Evolutionary conservation across 805 yeast species (phyloP), one percentile per base, ranked within the genome.

Genomic region (Wickerhamiella sorbophila): DNA sequence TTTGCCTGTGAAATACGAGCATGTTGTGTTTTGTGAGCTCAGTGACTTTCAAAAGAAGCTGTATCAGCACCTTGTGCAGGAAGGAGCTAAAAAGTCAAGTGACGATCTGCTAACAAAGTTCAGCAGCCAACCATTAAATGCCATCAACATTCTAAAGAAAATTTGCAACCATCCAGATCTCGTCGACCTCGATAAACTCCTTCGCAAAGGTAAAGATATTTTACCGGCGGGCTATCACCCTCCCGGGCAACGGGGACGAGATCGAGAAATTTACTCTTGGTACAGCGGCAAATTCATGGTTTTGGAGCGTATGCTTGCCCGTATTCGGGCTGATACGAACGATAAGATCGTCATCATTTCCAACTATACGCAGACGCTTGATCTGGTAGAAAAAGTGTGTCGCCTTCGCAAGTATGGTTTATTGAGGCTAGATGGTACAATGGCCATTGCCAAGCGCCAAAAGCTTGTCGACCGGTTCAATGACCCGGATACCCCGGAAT

Each of bases 301-400:
- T 37, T 63, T 91, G 44, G 91, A 84, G 52, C 66, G 97, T 51
- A 88, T 91, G 66, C 70, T 91, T 45, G 73, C 72, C 46, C 74
- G 81, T 44, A 84, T 91, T 37, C 67, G 75, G 39, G 63, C 65
- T 3, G 94, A 86, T 52, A 85, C 97, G 1, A 77, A 86, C 59
- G 98, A 91, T 59, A 91, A 91, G 60, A 88, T 91, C 53, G 98
- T 91, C 16, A 65, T 91, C 36, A 91, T 91, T 52, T 84, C 95
- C 10, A 91, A 91, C 58, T 91, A 87, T 56, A 91, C 98, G 0
- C 94, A 85, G 53, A 91, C 98, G 0, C 66, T 91, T 40, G 98
- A 91, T 59, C 62, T 91, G 51, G 79, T 91, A 44, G 97, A 91
- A 56, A 74, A 69, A 46, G 68, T 88, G 74, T 91, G 98, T 58